Base-by-base conservation (phyloP, 192 early-diverging fungal species). In the Entomortierella parvispora region DNA sequence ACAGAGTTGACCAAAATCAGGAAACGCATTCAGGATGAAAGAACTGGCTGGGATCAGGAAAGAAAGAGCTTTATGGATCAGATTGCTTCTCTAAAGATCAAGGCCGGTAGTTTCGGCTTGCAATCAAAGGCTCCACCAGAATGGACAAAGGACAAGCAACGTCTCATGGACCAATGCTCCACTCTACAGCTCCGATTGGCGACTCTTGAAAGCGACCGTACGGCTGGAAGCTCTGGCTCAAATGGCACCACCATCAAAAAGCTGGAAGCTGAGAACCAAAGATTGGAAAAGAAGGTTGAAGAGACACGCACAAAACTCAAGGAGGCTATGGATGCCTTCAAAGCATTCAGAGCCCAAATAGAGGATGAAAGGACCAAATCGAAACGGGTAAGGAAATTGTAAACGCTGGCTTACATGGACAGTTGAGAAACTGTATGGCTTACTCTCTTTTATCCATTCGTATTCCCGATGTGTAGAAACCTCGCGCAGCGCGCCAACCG, bases 21-120 rank as follows among this genome's bases (percentile, higher is more conserved):
- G 44, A 47, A 77, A 15, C 56, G 40, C 25, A 26, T 68, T n/a
- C 56, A 68, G 43, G 46, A 68, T n/a, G 74, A 68, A 22, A 47
- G 58, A 15, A 46, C 33, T 22, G 6, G 11, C 2, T 77, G 74
- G 74, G 74, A 57, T 17, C 57, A 56, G 34, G 74, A 77, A 17
- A 77, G 68, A 47, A 68, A 59, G 15, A 59, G 53, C 3, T 64
- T 68, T 10, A n/a, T 63, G 51, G 74, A 77, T n/a, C 74, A 77
- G 32, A 68, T 77, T 23, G 74, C 66, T 2, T 77, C 74, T 1
- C 48, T 77, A 37, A 77, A 77, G 43, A 49, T 77, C 65, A 77
- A 77, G 18, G 43, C 51, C 11, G 45, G 65, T 6, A 25, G 64
- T 18, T 54, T 76, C 23, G 32, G 60, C 23, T 14, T 77, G 7